phyloP scores from a whole-genome alignment of 2,329 filamentous ascomycete genomes.

The Fusarium sp. region DNA sequence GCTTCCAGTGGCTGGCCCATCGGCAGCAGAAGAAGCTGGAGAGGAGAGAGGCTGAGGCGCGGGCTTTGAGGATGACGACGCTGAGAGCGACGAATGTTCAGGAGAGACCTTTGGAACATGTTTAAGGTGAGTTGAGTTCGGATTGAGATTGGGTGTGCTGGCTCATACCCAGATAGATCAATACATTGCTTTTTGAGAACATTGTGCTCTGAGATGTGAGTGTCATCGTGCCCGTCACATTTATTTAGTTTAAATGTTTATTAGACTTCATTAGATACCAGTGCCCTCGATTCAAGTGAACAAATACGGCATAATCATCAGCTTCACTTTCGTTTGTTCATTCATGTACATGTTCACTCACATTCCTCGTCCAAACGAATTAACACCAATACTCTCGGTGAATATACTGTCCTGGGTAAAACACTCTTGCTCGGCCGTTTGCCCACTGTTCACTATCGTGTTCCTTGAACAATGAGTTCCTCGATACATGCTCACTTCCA shows the following conservation, averaged over 20 bases:
- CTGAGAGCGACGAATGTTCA: background rate
- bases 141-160: background rate
- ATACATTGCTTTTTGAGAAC: background rate
- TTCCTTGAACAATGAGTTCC: background rate
- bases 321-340: background rate
- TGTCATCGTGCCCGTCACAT: background rate
- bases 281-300: background rate
- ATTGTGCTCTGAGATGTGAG: background rate
- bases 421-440: background rate
- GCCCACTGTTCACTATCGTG: background rate
- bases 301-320: background rate
- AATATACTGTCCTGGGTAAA: background rate
- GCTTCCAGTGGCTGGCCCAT: slow-evolving; percentile 13
- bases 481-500: background rate
- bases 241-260: background rate
- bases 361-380: background rate
- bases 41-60: background rate
- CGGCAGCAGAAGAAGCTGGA: slow-evolving; percentile 15
- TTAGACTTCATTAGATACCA: background rate
- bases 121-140: background rate
- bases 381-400: background rate
- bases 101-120: background rate
- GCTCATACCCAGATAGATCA: background rate
- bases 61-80: background rate
- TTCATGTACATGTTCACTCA: background rate